These are phyloP conservation scores for Calocera cornea DNA, from an alignment of 768 basidiomycete genomes.

Conservation along the genomic window DNA sequence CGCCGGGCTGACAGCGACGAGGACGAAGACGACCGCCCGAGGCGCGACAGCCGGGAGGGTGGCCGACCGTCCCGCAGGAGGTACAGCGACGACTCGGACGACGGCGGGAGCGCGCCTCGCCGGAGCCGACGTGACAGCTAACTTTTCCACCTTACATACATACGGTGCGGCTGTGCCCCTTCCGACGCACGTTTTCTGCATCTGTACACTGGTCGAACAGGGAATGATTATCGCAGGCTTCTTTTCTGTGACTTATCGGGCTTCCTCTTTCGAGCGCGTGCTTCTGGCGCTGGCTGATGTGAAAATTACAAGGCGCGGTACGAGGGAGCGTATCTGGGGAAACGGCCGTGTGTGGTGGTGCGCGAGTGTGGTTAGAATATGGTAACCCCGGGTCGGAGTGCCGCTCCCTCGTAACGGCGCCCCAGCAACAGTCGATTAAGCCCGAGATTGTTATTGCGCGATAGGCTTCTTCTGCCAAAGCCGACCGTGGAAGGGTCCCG, in stretches of 20 bases:
- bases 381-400: neutral
- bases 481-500: conserved; percentile 2
- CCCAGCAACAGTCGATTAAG: neutral
- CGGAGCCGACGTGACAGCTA: neutral
- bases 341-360: neutral
- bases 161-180: neutral
- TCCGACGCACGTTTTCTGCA: neutral
- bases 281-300: neutral
- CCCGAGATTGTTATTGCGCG: too few species aligned
- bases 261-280: neutral
- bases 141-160: neutral
- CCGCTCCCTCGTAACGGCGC: neutral
- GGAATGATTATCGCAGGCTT: neutral
- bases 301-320: neutral
- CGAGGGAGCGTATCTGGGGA: neutral
- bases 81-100: neutral
- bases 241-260: neutral
- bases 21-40: neutral
- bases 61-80: neutral
- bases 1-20: neutral
- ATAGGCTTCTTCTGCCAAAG: too few species aligned
- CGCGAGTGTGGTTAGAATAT: neutral
- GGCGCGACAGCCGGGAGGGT: neutral
- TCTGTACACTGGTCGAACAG: neutral
- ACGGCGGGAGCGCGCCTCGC: neutral